Evolutionary conservation across 2,329 filamentous ascomycete genomes (phyloP), one percentile per base, ranked within the genome.

Genomic region (Phyllosticta citriasiana): DNA sequence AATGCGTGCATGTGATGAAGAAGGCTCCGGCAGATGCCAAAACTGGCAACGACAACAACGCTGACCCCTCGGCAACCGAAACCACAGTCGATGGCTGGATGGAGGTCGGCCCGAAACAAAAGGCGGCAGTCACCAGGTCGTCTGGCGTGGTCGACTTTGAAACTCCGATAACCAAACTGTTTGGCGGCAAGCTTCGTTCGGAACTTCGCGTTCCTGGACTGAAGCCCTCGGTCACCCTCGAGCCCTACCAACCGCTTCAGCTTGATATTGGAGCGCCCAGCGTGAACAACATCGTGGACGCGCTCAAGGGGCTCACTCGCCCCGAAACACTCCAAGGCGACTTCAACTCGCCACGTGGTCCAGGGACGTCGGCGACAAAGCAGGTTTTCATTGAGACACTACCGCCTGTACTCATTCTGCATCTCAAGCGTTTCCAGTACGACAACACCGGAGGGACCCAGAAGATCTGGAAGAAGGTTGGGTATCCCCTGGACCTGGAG

Each of bases 401-500:
- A 16, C 94, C 94, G 0, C 90, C 91, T 0, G 89, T 97, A 3
- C 82, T 99, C 12, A 96, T 97, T 59, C 82, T 99, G 8, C 94
- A 99, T 71, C 81, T 99, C 52, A 99, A 99, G 78, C 90, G 94
- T 53, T 99, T 99, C 80, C 91, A 97, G 69, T 97, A 96, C 68
- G 91, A 97, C 69, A 89, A 86, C 64, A 84, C 87, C 62, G 89
- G 87, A 53, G 91, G 91, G 25, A 96, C 91, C 0, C 88, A 96
- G 69, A 99, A 99, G 80, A 96, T 97, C 65, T 97, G 93, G 90
- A 99, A 97, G 79, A 96, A 93, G 78, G 82, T 99, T 62, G 93
- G 91, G 22, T 99, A 99, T 70, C 94, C 94, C 0, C 79, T 99
- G 27, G 92, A 97, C 69, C 81, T 99, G 57, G 93, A 97, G 72